Base-by-base conservation (phyloP, 139 green algal genomes). In the Closterium sp. region DNA sequence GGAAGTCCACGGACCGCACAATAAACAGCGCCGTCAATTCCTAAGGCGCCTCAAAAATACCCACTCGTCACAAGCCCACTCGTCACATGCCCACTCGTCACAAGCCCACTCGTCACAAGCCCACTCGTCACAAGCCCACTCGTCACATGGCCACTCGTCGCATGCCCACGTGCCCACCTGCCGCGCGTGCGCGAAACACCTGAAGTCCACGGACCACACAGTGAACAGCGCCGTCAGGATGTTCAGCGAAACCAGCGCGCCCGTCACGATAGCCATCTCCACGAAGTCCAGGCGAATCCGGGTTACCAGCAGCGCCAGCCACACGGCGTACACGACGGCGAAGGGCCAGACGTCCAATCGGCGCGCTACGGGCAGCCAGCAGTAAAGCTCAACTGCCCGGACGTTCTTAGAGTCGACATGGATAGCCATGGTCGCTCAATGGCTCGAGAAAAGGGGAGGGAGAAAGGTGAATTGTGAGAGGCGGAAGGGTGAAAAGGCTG, bases 301-400 rank as follows among this genome's bases (percentile, higher is more conserved):
- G n/a, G 85, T 31, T 30, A 31, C 85, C 28, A 30, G 28, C 32
- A 92, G 28, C 27, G 89, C 24, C 70, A 88, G 42, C 84, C 89
- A 93, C n/a, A 94, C 21, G n/a, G 86, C 31, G 70, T 95, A 95
- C 19, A 31, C 29, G 28, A 88, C 17, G 13, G 38, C 90, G 90
- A 94, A 95, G 27, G 92, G 92, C 92, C 87, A 95, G 30, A 94
- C 92, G 88, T 95, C 92, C 24, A 95, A 85, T 30, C 92, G 90
- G 30, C 30, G 31, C 9, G 22, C 21, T 21, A 31, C 34, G 21
- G 92, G 91, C 42, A 95, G 79, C 92, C 86, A 92, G n/a, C 70
- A 91, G 86, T 94, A 95, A 28, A 94, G 31, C 29, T 94, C 91
- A 10, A 95, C 92, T 22, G 28, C 30, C 29, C 34, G 45, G 24